phyloP scores from a whole-genome alignment of 305 asterid genomes.

The Withania somnifera region DNA sequence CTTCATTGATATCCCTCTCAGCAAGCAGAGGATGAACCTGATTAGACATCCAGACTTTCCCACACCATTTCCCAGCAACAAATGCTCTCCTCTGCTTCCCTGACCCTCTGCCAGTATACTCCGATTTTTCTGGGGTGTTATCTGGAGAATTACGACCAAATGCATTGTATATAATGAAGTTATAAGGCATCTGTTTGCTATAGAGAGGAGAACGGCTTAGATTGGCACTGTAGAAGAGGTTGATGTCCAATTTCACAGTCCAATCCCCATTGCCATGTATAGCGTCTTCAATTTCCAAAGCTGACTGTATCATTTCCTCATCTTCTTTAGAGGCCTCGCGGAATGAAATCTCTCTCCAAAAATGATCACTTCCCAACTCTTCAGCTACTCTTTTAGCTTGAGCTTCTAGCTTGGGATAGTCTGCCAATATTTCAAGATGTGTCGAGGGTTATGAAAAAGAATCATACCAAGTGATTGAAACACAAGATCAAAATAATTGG shows the following conservation, averaged over 20 bases:
- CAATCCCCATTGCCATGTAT: slow-evolving; percentile 90
- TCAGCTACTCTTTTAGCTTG: slow-evolving; percentile 69
- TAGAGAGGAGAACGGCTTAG: slow-evolving; percentile 95
- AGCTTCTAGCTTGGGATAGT: slow-evolving; percentile 74
- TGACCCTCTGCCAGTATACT: slow-evolving; percentile 27
- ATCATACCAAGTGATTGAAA: background rate
- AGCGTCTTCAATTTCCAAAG: slow-evolving; percentile 74
- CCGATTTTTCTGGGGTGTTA: slow-evolving; percentile 16
- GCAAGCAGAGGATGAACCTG: slow-evolving; percentile 80
- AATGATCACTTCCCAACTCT: slow-evolving; percentile 40
- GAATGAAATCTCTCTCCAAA: slow-evolving; percentile 57
- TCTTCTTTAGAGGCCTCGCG: slow-evolving; percentile 57
- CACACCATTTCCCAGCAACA: slow-evolving; percentile 99
- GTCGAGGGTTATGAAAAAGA: background rate
- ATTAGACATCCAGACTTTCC: slow-evolving; percentile 93
- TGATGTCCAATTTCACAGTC: slow-evolving; percentile 94
- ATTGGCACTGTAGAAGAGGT: slow-evolving; percentile 87
- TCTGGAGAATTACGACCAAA: slow-evolving; percentile 62
- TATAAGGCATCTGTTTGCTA: slow-evolving; percentile 94
- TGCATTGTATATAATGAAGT: slow-evolving; percentile 55
- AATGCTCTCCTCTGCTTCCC: slow-evolving; percentile 63
- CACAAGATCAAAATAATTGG: background rate
- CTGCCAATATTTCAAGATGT: slow-evolving; percentile 34
- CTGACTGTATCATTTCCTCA: slow-evolving; percentile 53
- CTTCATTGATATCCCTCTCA: slow-evolving; percentile 38